These are phyloP conservation scores for Grigorovia humatica DNA, from an alignment of 805 yeast species.

Conservation along the genomic window DNA sequence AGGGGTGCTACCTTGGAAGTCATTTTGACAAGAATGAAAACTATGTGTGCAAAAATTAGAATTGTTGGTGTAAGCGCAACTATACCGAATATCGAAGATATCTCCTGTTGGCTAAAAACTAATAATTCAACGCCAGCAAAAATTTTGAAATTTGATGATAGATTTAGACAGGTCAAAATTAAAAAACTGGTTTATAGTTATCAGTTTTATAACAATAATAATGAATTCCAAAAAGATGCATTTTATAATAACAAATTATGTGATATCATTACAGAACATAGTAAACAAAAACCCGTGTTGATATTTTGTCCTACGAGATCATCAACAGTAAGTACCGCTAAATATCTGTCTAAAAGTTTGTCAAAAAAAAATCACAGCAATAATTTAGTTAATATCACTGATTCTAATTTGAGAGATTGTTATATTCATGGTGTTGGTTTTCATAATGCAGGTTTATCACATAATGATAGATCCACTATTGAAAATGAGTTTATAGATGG, in stretches of 20 bases:
- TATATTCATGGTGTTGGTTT: constrained; percentile 35
- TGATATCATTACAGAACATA: constrained; percentile 32
- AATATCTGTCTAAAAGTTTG: constrained; percentile 24
- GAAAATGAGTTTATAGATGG: constrained; percentile 39
- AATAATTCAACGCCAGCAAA: constrained; percentile 21
- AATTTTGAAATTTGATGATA: constrained; percentile 36
- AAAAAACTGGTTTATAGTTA: constrained; percentile 36
- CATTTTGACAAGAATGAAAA: constrained; percentile 39
- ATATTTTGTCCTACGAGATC: constrained; percentile 46
- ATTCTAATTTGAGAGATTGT: constrained; percentile 9
- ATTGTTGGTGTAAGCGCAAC: constrained; percentile 44
- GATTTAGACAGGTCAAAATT: constrained; percentile 37
- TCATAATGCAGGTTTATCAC: constrained; percentile 50
- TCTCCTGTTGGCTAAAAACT: constrained; percentile 36
- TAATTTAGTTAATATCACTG: constrained; percentile 4
- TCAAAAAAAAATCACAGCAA: neutral
- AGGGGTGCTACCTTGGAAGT: constrained; percentile 43
- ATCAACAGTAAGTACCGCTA: constrained; percentile 39
- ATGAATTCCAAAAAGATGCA: constrained; percentile 40
- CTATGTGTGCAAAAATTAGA: constrained; percentile 29
- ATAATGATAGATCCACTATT: constrained; percentile 36
- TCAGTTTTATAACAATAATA: constrained; percentile 26
- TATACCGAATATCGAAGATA: constrained; percentile 40
- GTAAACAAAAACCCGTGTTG: constrained; percentile 35
- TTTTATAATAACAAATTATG: constrained; percentile 33